Evolutionary conservation across 2,329 filamentous ascomycete genomes (phyloP).

Genomic region (Nemania diffusa): DNA sequence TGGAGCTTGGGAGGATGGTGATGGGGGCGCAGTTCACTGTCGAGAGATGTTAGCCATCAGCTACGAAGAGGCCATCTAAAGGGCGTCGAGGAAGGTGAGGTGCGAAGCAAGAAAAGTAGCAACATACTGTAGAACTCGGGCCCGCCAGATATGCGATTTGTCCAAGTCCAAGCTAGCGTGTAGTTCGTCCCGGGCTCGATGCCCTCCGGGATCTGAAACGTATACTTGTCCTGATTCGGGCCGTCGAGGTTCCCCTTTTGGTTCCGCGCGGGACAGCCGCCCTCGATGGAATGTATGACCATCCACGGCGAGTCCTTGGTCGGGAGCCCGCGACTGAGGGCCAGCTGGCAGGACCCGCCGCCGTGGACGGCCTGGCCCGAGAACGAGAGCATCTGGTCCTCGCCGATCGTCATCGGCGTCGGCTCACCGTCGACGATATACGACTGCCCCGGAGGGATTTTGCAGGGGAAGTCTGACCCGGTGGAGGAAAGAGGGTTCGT

Average conservation of each 20-base stretch:
- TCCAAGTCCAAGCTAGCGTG: conserved; percentile 80
- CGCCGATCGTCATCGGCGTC: conserved; percentile 68
- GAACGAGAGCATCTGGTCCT: conserved; percentile 34
- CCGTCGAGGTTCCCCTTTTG: conserved; percentile 60
- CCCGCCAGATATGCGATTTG: conserved; percentile 73
- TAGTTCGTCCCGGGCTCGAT: conserved; percentile 69
- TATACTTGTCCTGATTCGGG: conserved; percentile 59
- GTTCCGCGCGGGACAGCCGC: conserved; percentile 71
- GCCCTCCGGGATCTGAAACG: conserved; percentile 67
- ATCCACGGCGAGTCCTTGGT: conserved; percentile 69
- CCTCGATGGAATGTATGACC: conserved; percentile 76
- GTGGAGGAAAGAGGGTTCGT: conserved; percentile 68
- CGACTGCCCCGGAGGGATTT: conserved; percentile 56
- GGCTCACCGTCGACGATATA: conserved; percentile 54
- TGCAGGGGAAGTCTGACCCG: conserved; percentile 76
- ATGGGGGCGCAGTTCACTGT: conserved; percentile 76
- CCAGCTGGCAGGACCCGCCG: conserved; percentile 79
- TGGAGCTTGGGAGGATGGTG: conserved; percentile 56
- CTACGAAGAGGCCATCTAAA: neutral
- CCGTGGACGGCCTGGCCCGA: conserved; percentile 58
- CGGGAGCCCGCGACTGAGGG: conserved; percentile 71
- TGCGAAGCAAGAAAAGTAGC: neutral
- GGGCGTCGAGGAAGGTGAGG: neutral
- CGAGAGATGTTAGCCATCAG: neutral
- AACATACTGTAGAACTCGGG: conserved; percentile 74